Percentiles rank a stretch among this genome's conserved stretches.
These are phyloP conservation scores for Acephala macrosclerotiorum DNA, from an alignment of 2,329 filamentous ascomycete species.

Conservation along the genomic window DNA sequence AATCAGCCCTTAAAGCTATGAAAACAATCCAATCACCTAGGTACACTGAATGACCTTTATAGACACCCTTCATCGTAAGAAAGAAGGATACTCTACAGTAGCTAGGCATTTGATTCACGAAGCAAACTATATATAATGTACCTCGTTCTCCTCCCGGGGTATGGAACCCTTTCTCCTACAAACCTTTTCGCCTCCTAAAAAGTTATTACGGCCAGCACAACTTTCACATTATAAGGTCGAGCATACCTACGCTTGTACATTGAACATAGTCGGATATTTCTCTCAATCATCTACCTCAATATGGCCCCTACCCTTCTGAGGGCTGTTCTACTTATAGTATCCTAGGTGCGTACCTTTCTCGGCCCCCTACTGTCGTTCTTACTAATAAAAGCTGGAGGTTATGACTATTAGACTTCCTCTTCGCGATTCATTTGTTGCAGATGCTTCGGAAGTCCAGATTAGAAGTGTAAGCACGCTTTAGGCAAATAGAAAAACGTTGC, in stretches of 20 bases:
- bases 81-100: too few relatives aligned
- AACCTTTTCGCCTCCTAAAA: background rate
- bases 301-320: background rate
- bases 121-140: background rate
- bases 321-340: background rate
- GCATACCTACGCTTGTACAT: too few relatives aligned
- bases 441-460: background rate
- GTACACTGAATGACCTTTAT: too few relatives aligned
- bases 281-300: background rate
- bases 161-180: background rate
- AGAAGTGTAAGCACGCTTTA: background rate
- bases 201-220: background rate
- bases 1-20: too few relatives aligned
- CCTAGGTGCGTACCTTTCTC: background rate
- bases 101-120: too few relatives aligned
- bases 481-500: background rate
- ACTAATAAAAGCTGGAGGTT: background rate
- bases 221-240: background rate
- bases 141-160: background rate
- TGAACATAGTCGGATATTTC: background rate
- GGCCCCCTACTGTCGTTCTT: background rate
- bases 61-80: too few relatives aligned
- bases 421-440: background rate
- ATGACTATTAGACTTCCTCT: background rate
- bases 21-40: too few relatives aligned